These are phyloP conservation scores for Lantana camara DNA, from an alignment of 257 asterid genomes.

Conservation along the genomic window DNA sequence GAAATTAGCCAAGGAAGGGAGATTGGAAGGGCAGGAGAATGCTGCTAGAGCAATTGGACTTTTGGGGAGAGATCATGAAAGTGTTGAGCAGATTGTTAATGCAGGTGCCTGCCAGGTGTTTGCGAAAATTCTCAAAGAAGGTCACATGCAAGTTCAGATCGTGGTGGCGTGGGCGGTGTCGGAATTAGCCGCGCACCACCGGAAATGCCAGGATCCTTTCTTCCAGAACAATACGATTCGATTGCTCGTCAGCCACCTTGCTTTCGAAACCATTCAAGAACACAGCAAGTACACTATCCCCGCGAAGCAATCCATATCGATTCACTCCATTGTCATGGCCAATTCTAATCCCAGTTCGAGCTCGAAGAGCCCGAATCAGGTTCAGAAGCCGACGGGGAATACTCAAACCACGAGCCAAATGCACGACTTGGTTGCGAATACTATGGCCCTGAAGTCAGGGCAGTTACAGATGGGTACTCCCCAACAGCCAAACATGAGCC, in stretches of 20 bases:
- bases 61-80: constrained; percentile 74
- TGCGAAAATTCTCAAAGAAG: constrained; percentile 80
- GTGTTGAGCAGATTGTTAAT: constrained; percentile 68
- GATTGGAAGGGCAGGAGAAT: constrained; percentile 71
- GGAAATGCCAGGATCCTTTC: constrained; percentile 75
- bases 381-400: constrained; percentile 36
- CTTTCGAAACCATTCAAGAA: constrained; percentile 79
- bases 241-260: constrained; percentile 71
- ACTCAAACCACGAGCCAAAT: constrained; percentile 43
- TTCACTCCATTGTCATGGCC: constrained; percentile 64
- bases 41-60: constrained; percentile 75
- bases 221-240: constrained; percentile 71
- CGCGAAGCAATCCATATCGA: constrained; percentile 45
- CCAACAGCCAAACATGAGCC: constrained; percentile 16
- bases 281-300: constrained; percentile 68
- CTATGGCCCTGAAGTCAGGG: constrained; percentile 44
- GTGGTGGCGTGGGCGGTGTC: constrained; percentile 84
- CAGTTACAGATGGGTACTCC: background rate
- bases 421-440: constrained; percentile 46
- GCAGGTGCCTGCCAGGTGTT: constrained; percentile 77
- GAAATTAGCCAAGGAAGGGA: constrained; percentile 69
- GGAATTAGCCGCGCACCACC: constrained; percentile 68
- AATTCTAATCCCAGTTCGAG: constrained; percentile 25
- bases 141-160: constrained; percentile 75
- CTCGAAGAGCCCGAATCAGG: background rate